A percentile compares a stretch with the other conserved stretches of the same genome.
Evolutionary conservation across 169 alveolate species (phyloP).

Genomic region (Plasmodium knowlesi): DNA sequence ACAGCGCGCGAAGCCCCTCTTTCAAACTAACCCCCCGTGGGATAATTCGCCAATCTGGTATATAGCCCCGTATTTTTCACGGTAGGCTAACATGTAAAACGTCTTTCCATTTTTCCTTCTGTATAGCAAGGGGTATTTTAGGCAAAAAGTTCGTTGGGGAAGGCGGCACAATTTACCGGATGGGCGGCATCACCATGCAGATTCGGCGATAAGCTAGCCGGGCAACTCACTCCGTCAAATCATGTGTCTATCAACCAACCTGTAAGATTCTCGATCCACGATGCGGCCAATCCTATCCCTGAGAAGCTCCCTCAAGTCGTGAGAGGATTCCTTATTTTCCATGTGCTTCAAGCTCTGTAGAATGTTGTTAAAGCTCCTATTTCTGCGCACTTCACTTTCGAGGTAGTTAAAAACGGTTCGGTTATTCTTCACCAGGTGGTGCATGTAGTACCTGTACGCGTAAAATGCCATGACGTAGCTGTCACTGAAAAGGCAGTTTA

Average conservation of each 20-base stretch:
- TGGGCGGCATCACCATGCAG: neutral
- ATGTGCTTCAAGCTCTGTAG: constrained; percentile 31
- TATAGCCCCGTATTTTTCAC: neutral
- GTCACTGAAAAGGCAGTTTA: constrained; percentile 66
- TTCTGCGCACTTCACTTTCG: constrained; percentile 52
- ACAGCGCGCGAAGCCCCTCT: neutral
- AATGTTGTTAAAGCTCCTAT: constrained; percentile 50
- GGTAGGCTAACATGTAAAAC: neutral
- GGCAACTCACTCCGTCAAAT: neutral
- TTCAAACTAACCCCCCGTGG: neutral
- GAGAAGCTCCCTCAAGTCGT: constrained; percentile 31
- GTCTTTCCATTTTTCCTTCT: no score
- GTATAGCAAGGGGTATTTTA: no score
- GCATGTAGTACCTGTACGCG: constrained; percentile 65
- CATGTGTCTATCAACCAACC: constrained; percentile 24
- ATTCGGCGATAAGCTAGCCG: neutral
- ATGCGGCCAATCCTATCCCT: constrained; percentile 35
- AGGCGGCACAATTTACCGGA: no score
- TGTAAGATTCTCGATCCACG: constrained; percentile 48
- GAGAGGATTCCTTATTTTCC: constrained; percentile 8
- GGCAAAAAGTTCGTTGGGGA: no score
- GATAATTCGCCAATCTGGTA: neutral
- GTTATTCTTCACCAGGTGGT: constrained; percentile 59
- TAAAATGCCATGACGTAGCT: constrained; percentile 63
- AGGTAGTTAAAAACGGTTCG: constrained; percentile 34